A percentile compares a stretch with the other conserved stretches of the same genome.
These are phyloP conservation scores for Hygrophorus pudorinus DNA, from an alignment of 768 basidiomycete species.

Conservation along the genomic window DNA sequence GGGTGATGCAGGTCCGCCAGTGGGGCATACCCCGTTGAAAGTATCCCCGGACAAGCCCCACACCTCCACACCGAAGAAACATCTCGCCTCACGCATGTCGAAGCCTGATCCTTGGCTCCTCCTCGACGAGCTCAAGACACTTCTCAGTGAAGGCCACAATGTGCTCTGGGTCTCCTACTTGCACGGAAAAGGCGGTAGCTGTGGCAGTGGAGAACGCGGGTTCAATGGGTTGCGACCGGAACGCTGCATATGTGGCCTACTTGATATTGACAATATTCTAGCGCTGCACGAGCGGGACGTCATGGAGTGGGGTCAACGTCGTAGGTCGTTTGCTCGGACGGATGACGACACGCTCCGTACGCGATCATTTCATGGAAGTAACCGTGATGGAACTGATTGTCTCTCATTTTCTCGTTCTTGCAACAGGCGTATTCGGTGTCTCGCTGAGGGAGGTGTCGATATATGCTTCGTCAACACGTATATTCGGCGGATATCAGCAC, in stretches of 20 bases:
- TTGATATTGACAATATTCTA: constrained; percentile 16
- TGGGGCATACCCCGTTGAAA: too few relatives aligned
- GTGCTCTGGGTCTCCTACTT: too few relatives aligned
- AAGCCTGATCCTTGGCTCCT: too few relatives aligned
- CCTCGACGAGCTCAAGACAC: too few relatives aligned
- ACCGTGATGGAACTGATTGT: neutral
- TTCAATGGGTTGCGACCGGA: neutral
- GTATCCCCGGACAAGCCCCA: too few relatives aligned
- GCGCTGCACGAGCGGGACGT: constrained; percentile 18
- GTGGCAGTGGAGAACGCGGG: too few relatives aligned
- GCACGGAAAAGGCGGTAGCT: too few relatives aligned
- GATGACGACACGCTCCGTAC: constrained; percentile 7
- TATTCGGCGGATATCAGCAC: constrained; percentile 27
- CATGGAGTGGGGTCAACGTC: constrained; percentile 12
- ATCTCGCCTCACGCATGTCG: too few relatives aligned
- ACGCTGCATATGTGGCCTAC: constrained; percentile 1
- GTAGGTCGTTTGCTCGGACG: constrained; percentile 7
- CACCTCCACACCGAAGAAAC: too few relatives aligned
- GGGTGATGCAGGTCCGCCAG: too few relatives aligned
- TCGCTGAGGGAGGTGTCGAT: constrained; percentile 24
- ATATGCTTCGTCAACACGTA: constrained; percentile 23
- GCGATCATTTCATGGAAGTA: constrained; percentile 3
- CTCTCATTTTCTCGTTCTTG: neutral
- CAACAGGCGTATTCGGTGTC: constrained; percentile 25
- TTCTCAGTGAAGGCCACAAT: too few relatives aligned